Base-by-base conservation (phyloP, 257 asterid genomes). In the Petunia axillaris region DNA sequence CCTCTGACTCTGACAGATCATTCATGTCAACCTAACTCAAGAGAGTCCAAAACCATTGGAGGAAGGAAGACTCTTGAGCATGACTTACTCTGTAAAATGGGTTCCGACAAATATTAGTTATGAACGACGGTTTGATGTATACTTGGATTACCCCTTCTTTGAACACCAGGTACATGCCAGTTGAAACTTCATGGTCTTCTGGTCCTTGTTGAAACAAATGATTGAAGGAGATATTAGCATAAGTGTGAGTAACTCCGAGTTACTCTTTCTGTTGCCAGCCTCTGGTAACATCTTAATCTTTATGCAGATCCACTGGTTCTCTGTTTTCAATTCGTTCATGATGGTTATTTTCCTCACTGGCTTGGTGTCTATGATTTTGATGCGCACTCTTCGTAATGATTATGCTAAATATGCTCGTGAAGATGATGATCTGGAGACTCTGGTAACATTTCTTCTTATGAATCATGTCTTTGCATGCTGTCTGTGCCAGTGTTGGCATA, bases 11-110 rank as follows among this genome's bases (percentile, higher is more conserved):
- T 0, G 13, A 73, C 77, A 93, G 97, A 90, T 93, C 81, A 91
- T 93, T 81, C 96, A 87, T 78, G 91, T 91, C 58, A 91, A 91
- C 82, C 87, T 93, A 60, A 88, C 93, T 59, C 97, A 91, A 90
- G 96, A 90, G 60, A 87, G 65, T 81, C 89, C 91, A 37, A 88
- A 85, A 77, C 85, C 92, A 36, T 84, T 93, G 57, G 90, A 89
- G 80, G 93, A 87, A 80, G 96, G 97, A 8, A 80, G 88, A 63
- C 85, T 84, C 71, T 77, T 91, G 83, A 90, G 87, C 59, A 88
- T 93, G 97, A 90, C 97, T 14, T 93, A 91, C 88, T 91, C 97
- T 36, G 97, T 93, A 71, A 88, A 85, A 84, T 93, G 96, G 96
- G 80, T 84, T 53, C 92, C 91, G 16, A 90, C 97, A 71, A 89